Evolutionary conservation across 345 rosid species (phyloP).

Genomic region (Eutrema japonicum): DNA sequence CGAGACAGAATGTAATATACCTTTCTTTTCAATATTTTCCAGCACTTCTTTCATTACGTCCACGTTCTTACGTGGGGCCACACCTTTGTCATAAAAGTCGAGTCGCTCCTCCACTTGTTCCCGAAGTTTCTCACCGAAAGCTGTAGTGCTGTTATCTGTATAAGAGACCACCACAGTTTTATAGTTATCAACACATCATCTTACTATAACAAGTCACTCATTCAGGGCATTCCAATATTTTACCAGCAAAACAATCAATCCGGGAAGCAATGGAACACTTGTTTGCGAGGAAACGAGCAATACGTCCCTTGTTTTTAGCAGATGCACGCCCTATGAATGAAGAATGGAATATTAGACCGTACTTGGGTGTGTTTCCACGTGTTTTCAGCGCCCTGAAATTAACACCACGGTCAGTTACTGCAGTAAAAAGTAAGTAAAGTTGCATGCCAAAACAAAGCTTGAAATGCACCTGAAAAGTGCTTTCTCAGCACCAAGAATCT

Average conservation of each 20-base stretch:
- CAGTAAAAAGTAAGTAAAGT: background rate
- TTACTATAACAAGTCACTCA: background rate
- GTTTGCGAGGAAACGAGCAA: constrained; percentile 96
- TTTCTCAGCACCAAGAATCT: constrained; percentile 95
- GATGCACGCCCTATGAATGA: constrained; percentile 91
- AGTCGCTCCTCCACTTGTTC: constrained; percentile 96
- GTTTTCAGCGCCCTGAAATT: constrained; percentile 82
- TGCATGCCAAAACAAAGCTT: background rate
- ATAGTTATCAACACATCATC: constrained; percentile 1
- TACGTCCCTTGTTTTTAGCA: constrained; percentile 90
- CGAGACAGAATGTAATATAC: constrained; percentile 37
- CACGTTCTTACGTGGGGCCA: constrained; percentile 93
- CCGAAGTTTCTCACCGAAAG: constrained; percentile 86
- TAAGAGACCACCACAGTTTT: constrained; percentile 7
- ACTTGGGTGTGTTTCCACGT: constrained; percentile 95
- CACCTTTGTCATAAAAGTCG: constrained; percentile 92
- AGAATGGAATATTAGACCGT: constrained; percentile 93
- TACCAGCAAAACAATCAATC: constrained; percentile 94
- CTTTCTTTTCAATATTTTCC: constrained; percentile 56
- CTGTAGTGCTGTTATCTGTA: constrained; percentile 62
- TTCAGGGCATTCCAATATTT: background rate
- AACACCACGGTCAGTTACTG: constrained; percentile 10
- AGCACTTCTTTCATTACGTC: constrained; percentile 92
- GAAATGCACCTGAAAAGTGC: constrained; percentile 80
- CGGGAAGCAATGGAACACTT: constrained; percentile 95